Evolutionary conservation across 306 rosid species (phyloP), one percentile per base, ranked within the genome.

Genomic region (Abrus precatorius): DNA sequence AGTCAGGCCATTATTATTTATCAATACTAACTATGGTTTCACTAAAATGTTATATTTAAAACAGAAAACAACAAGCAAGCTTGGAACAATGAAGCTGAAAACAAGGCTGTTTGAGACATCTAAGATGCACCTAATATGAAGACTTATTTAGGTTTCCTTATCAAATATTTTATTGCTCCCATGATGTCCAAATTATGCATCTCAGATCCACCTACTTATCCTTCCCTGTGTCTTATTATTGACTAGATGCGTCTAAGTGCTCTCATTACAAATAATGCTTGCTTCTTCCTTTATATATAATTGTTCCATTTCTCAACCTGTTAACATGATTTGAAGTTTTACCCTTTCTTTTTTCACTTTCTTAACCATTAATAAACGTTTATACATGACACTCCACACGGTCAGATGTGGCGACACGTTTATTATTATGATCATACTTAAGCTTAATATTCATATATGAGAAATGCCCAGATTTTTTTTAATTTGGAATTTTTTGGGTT

Each of bases 121-220:
- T 32, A 76, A 62, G 47, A 47, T 75, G 67, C 66, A 73, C 34
- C 63, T 73, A 73, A 74, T 27, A 30, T 62, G 61, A 74, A n/a
- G 75, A 68, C 47, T 20, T 27, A 2, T 44, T 77, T 74, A 49
- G 34, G 27, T 45, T 49, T 1, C 7, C 9, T 66, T 74, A 72
- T 59, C 11, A 10, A 55, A 52, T 72, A 54, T 72, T 74, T 62
- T 12, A 65, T 14, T 4, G 41, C 7, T 10, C 44, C 34, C 52
- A 14, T 52, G 6, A 14, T 9, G 12, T 52, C 30, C 62, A 80
- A 64, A 80, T 75, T 65, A 64, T 66, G 78, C 82, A 81, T 73
- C 45, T 80, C 63, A 77, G 88, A 81, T 84, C 83, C 83, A 88
- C 83, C 84, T 63, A 85, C 82, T 79, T 3, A 27, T 77, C 48